Base-by-base conservation (phyloP, 2,329 filamentous ascomycete species). In the Pseudogymnoascus pannorum region DNA sequence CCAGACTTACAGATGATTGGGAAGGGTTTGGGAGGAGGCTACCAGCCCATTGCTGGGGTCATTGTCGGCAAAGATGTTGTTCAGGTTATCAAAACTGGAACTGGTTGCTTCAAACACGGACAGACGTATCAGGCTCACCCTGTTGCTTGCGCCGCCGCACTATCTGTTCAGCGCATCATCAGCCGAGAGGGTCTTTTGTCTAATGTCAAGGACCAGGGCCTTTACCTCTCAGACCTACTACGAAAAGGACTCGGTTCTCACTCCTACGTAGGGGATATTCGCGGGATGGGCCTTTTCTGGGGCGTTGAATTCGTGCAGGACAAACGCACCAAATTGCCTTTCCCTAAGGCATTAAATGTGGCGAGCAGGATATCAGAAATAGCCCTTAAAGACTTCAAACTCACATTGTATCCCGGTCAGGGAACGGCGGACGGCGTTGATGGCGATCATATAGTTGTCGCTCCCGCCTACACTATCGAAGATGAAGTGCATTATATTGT, bases 1-100 rank as follows among this genome's bases (percentile, higher is more conserved):
- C 87, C 87, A 0, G 87, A 90, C 67, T 78, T 91, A 4, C 80
- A 87, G 70, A 83, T 84, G 0, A 74, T 88, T 12, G 87, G 84
- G 0, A 90, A 90, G 70, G 84, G 82, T 0, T 76, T 90, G 0
- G 85, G 81, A 0, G 86, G 80, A 16, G 87, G 87, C 0, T 88
- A 84, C 64, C 77, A 78, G 38, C 80, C 85, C 0, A 77, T 88
- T 8, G 83, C 86, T 0, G 86, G 78, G 0, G 75, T 88, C 18
- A 74, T 90, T 1, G 76, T 85, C 1, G 78, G 78, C 22, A 68
- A 74, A 1, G 76, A 73, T n/a, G 76, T 89, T 3, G 74, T 82
- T n/a, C 72, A 81, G 40, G 75, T 63, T 16, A 9, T 35, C 4
- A 5, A 4, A 20, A 2, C 18, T 20, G 40, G 40, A 48, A 48